Evolutionary conservation across 805 yeast genomes (phyloP), one percentile per base, ranked within the genome.

Genomic region (Saccharomycopsis capsularis): DNA sequence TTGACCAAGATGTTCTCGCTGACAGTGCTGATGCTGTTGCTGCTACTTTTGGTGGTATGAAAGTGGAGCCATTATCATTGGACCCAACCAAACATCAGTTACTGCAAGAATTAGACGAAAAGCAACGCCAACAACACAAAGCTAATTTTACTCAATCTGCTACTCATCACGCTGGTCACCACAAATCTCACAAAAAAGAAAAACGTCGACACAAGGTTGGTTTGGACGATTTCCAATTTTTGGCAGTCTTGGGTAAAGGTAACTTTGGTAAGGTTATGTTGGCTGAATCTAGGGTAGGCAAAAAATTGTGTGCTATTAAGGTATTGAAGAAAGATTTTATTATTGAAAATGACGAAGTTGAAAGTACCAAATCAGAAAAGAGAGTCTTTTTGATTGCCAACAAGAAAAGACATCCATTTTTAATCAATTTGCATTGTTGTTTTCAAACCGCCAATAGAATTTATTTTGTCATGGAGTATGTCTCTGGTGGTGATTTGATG

Each of bases 401-500:
- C 61, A 79, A 80, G 56, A 91, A 89, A 52, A 79, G 78, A 57
- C 97, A 93, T 69, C 99, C 99, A 38, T 93, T 93, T 68, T 73
- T 93, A 62, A 75, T 93, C 58, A 89, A 89, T 59, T 70, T 93
- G 54, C 91, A 82, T 63, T 93, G 96, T 61, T 90, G 97, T 60
- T 93, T 93, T 76, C 99, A 93, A 68, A 93, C 99, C 0, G 99
- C 93, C 57, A 93, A 95, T 63, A 79, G 99, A 62, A 85, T 93
- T 38, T 93, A 93, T 65, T 93, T 93, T 68, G 99, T 95, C 15
- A 93, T 93, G 99, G 98, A 93, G 65, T 93, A 89, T 62, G 83
- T 93, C 45, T 82, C 95, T 19, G 99, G 99, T 51, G 99, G 99
- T 65, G 99, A 93, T 69, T 75, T 93, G 61, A 93, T 93, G 99